These are phyloP conservation scores for Sclerotinia trifoliorum DNA, from an alignment of 2,329 filamentous ascomycete species.

Conservation along the genomic window DNA sequence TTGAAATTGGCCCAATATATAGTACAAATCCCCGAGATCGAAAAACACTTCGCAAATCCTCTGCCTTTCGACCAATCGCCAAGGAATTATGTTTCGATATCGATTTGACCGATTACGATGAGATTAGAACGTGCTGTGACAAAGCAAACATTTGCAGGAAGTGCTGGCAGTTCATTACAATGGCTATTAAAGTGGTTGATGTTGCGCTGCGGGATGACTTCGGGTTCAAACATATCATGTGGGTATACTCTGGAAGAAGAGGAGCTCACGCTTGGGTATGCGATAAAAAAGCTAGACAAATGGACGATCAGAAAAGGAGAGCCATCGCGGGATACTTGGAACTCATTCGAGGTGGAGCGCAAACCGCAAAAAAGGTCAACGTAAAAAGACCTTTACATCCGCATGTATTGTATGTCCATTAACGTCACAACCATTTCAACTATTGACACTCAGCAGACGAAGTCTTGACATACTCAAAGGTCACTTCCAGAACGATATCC, in stretches of 20 bases:
- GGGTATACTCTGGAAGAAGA: constrained; percentile 96
- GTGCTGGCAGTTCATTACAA: constrained; percentile 97
- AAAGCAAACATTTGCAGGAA: constrained; percentile 91
- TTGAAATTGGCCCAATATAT: constrained; percentile 98
- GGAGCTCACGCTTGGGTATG: constrained; percentile 98
- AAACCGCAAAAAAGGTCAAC: constrained; percentile 85
- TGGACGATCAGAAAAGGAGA: constrained; percentile 82
- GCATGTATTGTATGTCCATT: constrained; percentile 65
- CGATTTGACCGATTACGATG: constrained; percentile 98
- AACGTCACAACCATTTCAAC: background rate
- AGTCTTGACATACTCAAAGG: constrained; percentile 81
- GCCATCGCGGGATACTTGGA: constrained; percentile 89
- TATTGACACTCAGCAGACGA: constrained; percentile 51
- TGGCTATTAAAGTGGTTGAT: constrained; percentile 95
- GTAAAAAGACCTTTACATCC: constrained; percentile 83
- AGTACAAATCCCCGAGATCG: constrained; percentile 89
- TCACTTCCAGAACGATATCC: constrained; percentile 80
- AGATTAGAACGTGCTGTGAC: constrained; percentile 90
- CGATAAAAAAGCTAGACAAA: constrained; percentile 76
- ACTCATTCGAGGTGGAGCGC: constrained; percentile 79
- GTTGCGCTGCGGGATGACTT: constrained; percentile 87
- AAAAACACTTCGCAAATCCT: constrained; percentile 78
- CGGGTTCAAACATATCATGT: constrained; percentile 93
- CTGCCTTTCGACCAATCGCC: constrained; percentile 78
- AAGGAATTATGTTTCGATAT: constrained; percentile 99